Evolutionary conservation across 768 basidiomycete genomes (phyloP), one percentile per base, ranked within the genome.

Genomic region (Xanthoconium purpureum): DNA sequence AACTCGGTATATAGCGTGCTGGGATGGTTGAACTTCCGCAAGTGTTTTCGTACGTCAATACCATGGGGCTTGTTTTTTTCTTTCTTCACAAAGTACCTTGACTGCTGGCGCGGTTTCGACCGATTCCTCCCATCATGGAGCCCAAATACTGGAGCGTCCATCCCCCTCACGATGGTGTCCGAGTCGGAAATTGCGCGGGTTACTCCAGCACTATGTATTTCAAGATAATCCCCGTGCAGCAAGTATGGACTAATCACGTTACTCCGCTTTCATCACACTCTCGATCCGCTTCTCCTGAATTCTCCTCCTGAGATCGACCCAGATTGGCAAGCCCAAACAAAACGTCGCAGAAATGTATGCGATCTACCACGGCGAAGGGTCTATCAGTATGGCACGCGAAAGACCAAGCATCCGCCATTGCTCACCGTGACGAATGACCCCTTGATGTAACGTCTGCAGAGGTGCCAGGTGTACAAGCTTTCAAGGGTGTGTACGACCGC

Each of bases 231-330:
- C n/a, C 37, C 18, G 36, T 32, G 10, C 18, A 7, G 10, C 17
- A 28, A 1, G n/a, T 38, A 15, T 28, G 14, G 13, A 24, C 12
- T 8, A 35, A 12, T 12, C 33, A 12, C 1, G 18, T 67, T 65
- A 87, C 65, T 88, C 73, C 11, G 80, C 80, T 68, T 91, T 92
- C 85, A 88, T 85, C 5, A 92, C 87, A 30, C 88, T 89, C 54
- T 89, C 83, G 42, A 92, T 92, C 3, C 89, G 79, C 15, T 84
- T 83, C 33, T 74, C 71, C 58, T 91, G 87, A 11, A 91, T 80
- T 28, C 81, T 78, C 61, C 71, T 77, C 52, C 81, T 74, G 58
- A 91, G 69, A 58, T 83, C 78, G 11, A 54, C 29, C 76, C 81
- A 82, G 12, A 83, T 74, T 0, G 85, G 84, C 50, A 75, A 76